Conservation (phyloP, 441 rosid genomes). For the Mallotus japonicus region DNA sequence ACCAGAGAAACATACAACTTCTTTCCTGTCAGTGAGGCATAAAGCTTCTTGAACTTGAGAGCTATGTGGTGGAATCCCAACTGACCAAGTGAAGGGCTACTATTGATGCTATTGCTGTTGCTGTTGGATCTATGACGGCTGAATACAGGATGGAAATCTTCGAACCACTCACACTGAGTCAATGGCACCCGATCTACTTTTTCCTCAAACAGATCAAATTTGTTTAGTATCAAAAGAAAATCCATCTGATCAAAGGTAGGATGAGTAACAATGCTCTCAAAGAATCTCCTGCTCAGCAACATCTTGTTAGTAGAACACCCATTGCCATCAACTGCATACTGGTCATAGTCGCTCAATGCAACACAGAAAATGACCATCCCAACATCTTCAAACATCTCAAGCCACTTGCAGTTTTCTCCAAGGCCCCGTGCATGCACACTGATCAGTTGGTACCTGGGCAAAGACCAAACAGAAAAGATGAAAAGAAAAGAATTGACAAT, state of each 20-base stretch:
- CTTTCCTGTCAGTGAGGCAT: conserved; percentile 67
- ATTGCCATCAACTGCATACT: conserved; percentile 49
- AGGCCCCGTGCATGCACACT: conserved; percentile 83
- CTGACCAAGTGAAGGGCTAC: conserved; percentile 75
- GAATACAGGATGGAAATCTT: conserved; percentile 79
- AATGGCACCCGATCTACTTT: conserved; percentile 71
- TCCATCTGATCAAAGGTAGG: conserved; percentile 88
- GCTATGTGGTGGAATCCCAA: conserved; percentile 79
- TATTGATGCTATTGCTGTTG: conserved; percentile 55
- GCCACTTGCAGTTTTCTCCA: conserved; percentile 95
- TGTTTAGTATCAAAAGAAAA: conserved; percentile 84
- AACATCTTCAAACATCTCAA: conserved; percentile 96
- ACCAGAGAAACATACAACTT: conserved; percentile 67
- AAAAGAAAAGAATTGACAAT: background rate
- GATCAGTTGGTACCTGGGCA: conserved; percentile 84
- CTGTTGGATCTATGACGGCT: conserved; percentile 54
- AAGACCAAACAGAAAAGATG: background rate
- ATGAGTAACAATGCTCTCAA: conserved; percentile 80
- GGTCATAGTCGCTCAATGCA: conserved; percentile 79
- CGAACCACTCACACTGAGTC: conserved; percentile 78
- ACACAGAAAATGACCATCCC: conserved; percentile 90
- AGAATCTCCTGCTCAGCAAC: conserved; percentile 69
- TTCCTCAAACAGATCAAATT: conserved; percentile 79
- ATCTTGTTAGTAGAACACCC: conserved; percentile 59
- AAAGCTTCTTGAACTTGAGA: conserved; percentile 84